Percentiles rank a stretch among this genome's conserved stretches.
These are phyloP conservation scores for Hanseniaspora meyeri DNA, from an alignment of 805 yeast species.

Conservation along the genomic window DNA sequence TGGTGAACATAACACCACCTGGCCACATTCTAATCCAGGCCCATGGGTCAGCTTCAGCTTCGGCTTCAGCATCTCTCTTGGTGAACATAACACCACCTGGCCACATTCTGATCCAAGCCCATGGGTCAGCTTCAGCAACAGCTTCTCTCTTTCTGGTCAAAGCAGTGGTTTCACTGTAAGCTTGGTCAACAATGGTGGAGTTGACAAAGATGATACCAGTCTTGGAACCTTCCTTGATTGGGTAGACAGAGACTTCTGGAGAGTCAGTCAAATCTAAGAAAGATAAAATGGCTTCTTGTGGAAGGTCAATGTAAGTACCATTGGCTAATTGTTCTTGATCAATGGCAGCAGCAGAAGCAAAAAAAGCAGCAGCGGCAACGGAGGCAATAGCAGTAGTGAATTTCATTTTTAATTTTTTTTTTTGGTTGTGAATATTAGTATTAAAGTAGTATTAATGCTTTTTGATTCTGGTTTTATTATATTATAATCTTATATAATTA, in stretches of 20 bases:
- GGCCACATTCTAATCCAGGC: slow-evolving; percentile 21
- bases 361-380: neutral
- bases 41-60: slow-evolving; percentile 23
- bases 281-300: slow-evolving; percentile 25
- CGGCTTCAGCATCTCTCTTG: slow-evolving; percentile 19
- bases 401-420: slow-evolving; percentile 8
- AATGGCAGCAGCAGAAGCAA: slow-evolving; percentile 19
- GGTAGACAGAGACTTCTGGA: slow-evolving; percentile 23
- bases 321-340: slow-evolving; percentile 14
- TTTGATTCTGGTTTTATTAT: slow-evolving; percentile 4
- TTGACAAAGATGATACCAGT: slow-evolving; percentile 25
- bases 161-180: slow-evolving; percentile 16
- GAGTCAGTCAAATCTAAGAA: slow-evolving; percentile 23
- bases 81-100: slow-evolving; percentile 23
- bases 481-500: neutral
- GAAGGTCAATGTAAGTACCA: slow-evolving; percentile 16
- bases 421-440: neutral
- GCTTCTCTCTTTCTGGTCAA: slow-evolving; percentile 18
- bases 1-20: slow-evolving; percentile 22
- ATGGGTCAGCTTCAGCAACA: slow-evolving; percentile 21
- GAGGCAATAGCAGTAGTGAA: slow-evolving; percentile 5
- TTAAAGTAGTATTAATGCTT: neutral
- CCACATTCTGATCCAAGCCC: slow-evolving; percentile 23
- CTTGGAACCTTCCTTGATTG: slow-evolving; percentile 23
- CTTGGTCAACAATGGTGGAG: slow-evolving; percentile 24